Evolutionary conservation across 306 rosid species (phyloP), one percentile per base, ranked within the genome.

Genomic region (Fragaria vesca): DNA sequence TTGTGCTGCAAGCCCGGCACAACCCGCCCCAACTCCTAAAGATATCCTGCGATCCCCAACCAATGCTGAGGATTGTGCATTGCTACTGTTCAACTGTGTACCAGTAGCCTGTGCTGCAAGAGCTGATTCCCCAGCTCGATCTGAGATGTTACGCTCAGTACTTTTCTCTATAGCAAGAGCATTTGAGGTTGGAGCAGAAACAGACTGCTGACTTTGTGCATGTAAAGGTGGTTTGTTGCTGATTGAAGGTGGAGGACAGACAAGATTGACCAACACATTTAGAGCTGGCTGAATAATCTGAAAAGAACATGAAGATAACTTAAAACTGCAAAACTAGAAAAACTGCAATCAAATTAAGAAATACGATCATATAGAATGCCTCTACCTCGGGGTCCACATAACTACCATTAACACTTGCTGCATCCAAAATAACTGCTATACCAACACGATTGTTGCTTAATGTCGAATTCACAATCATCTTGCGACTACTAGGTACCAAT

Each of bases 241-340:
- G 87, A 96, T 91, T 74, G 99, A 93, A 77, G 99, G 99, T 42
- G 99, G 98, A 65, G 99, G 98, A 57, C 99, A 96, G 66, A 93
- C 99, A 72, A 96, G 98, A 80, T 96, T 96, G 83, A 91, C 96
- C 63, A 96, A 81, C 79, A 96, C 98, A 86, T 90, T 93, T 71
- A 96, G 73, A 43, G 99, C 98, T 4, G 99, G 96, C 69, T 93
- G 99, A 80, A 93, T 96, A 80, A 96, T 96, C 99, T 96, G 97
- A 80, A 83, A 78, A 88, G 50, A 66, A 81, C 71, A 82, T 75
- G 71, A 2, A 28, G 69, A 71, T 74, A 47, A 66, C 42, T n/a
- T 20, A 40, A 28, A 12, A 71, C 36, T 21, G 57, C 63, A 48
- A 20, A 51, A 78, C 60, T 50, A 52, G 68, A 6, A 47, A 82